Base-by-base conservation (phyloP, 352 stramenopile species). In the Phytophthora pini region DNA sequence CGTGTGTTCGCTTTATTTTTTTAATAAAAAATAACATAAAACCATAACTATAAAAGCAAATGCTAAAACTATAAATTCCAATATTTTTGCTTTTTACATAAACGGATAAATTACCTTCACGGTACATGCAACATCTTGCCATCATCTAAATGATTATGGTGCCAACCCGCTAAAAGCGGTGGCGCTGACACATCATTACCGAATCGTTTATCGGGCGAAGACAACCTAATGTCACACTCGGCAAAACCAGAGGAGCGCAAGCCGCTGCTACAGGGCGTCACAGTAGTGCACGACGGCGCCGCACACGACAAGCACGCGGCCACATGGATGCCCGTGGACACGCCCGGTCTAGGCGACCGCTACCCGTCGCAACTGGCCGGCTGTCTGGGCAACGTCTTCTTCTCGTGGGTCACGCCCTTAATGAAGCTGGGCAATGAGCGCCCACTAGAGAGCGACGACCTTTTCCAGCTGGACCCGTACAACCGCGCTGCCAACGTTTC, bases 361-460 rank as follows among this genome's bases (percentile, higher is more conserved):
- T 89, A 84, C 61, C 82, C 82, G 58, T 80, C 80, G 56, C 79
- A 93, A 65, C 43, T 82, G 51, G 56, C 70, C 1, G 59, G 65
- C 20, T 94, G 83, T 50, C 68, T 79, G 31, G 82, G 79, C 22
- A 64, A 76, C n/a, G 61, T 93, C 32, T 83, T 94, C 59, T 97
- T 97, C 74, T 82, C 82, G 66, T 97, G 91, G 91, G 68, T 97
- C 51, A 94, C 84, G 38, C 87, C 87, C 53, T 59, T 97, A 47
- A 93, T 97, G 82, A 72, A 89, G 57, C 71, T 95, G 26, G 90
- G 90, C 45, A 93, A 89, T 67, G 70, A 86, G 53, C 80, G 87
- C 1, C 83, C 88, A 43, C 71, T 98, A 1, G 75, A 97, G 64
- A 71, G 74, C 54, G 79, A 88, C 34, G 92, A 98, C 56, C 74